Percentiles rank a stretch among this genome's conserved stretches.
Evolutionary conservation across 345 rosid species (phyloP).

Genomic region (Linum usitatissimum): DNA sequence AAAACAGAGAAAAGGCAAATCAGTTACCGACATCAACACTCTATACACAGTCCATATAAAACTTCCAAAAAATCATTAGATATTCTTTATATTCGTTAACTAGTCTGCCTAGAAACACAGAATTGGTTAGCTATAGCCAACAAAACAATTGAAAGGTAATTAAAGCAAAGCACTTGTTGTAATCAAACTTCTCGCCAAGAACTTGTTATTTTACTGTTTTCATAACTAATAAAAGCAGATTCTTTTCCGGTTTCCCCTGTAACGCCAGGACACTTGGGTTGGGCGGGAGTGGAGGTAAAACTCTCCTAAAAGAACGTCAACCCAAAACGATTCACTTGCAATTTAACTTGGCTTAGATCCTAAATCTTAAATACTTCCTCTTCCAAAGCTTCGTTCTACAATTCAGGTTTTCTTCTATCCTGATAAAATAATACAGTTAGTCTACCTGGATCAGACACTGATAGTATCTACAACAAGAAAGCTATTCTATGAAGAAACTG

Average conservation of each 20-base stretch:
- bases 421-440: neutral
- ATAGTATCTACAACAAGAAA: conserved; percentile 1
- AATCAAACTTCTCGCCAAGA: neutral
- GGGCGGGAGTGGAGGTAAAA: neutral
- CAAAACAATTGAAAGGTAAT: too few species aligned
- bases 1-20: too few species aligned
- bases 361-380: too few species aligned
- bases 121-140: neutral
- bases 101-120: too few species aligned
- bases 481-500: neutral
- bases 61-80: too few species aligned
- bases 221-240: neutral
- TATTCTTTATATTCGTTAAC: too few species aligned
- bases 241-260: neutral
- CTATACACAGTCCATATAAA: too few species aligned
- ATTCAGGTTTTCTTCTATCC: neutral
- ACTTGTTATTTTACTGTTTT: neutral
- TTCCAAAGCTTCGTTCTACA: too few species aligned
- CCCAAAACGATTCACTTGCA: neutral
- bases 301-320: neutral
- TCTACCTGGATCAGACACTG: neutral
- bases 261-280: neutral
- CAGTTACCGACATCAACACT: too few species aligned
- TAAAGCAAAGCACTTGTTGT: too few species aligned
- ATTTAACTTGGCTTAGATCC: neutral